Evolutionary conservation across 352 stramenopile genomes (phyloP).

Genomic region (Phytophthora ramorum): DNA sequence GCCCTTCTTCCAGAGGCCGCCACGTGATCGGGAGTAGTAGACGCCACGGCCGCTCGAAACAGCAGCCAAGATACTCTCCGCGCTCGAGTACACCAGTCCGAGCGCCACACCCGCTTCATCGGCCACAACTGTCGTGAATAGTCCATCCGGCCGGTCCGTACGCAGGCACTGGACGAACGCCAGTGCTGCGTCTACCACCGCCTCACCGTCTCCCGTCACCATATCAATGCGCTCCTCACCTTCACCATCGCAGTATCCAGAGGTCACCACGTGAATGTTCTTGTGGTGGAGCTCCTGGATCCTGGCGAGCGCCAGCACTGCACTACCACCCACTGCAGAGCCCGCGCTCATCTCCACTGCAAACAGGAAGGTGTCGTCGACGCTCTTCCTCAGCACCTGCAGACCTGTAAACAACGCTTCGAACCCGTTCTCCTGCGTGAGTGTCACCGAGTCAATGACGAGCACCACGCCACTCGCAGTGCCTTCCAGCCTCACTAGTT

Average conservation of each 20-base stretch:
- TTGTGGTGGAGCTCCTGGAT: constrained; percentile 72
- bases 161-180: constrained; percentile 84
- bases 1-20: constrained; percentile 95
- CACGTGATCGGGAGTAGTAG: constrained; percentile 95
- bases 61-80: constrained; percentile 91
- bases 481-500: constrained; percentile 46
- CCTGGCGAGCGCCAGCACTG: constrained; percentile 40
- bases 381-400: constrained; percentile 42
- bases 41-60: constrained; percentile 91
- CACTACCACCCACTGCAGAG: constrained; percentile 1
- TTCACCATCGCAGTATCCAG: constrained; percentile 36
- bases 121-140: constrained; percentile 95
- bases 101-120: constrained; percentile 89
- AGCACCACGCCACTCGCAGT: constrained; percentile 57
- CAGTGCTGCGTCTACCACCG: constrained; percentile 43
- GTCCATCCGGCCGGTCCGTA: constrained; percentile 90
- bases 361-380: constrained; percentile 64
- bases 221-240: constrained; percentile 27
- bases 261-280: constrained; percentile 61
- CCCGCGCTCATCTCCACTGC: constrained; percentile 52
- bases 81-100: constrained; percentile 96
- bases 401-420: constrained; percentile 41
- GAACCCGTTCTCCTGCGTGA: constrained; percentile 32
- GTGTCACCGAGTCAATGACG: constrained; percentile 31
- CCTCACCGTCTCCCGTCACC: constrained; percentile 20